These are phyloP conservation scores for Globisporangium middletonii DNA, from an alignment of 352 stramenopile species.

Conservation along the genomic window DNA sequence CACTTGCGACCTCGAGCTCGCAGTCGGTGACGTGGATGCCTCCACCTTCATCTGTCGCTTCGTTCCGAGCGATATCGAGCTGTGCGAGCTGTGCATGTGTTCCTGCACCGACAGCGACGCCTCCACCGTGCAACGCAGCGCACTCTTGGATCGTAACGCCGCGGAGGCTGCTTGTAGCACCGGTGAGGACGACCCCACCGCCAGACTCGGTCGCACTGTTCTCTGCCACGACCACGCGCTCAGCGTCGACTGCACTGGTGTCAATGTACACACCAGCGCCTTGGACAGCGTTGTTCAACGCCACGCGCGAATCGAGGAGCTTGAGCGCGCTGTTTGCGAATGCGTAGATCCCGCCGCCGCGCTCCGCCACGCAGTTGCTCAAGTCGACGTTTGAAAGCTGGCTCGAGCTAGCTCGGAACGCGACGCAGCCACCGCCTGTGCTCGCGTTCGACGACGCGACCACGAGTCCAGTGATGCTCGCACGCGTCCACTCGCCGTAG, in stretches of 20 bases:
- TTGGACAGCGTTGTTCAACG: slow-evolving; percentile 10
- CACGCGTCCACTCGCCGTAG: slow-evolving; percentile 18
- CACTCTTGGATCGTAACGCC: slow-evolving; percentile 21
- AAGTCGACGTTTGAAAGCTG: not conserved
- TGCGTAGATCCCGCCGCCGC: slow-evolving; percentile 24
- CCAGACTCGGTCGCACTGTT: slow-evolving; percentile 15
- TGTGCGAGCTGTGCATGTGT: slow-evolving; percentile 3
- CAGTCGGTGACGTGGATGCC: slow-evolving; percentile 15
- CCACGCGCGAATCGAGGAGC: slow-evolving; percentile 9
- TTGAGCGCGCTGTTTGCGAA: slow-evolving; percentile 12
- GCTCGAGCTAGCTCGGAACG: slow-evolving; percentile 17
- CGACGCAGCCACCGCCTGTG: slow-evolving; percentile 19
- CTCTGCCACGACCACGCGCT: slow-evolving; percentile 3
- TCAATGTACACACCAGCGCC: slow-evolving; percentile 29
- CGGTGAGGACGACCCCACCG: slow-evolving; percentile 27
- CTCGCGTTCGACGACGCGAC: slow-evolving; percentile 15
- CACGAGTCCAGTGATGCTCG: slow-evolving; percentile 14
- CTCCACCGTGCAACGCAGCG: slow-evolving; percentile 19
- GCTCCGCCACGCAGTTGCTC: slow-evolving; percentile 13
- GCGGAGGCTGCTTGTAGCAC: slow-evolving; percentile 16
- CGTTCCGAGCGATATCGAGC: slow-evolving; percentile 14
- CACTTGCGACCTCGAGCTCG: slow-evolving; percentile 3
- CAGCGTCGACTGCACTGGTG: slow-evolving; percentile 16
- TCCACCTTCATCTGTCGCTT: slow-evolving; percentile 18
- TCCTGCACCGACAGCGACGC: slow-evolving; percentile 10